These are phyloP conservation scores for Cercophora sp. DNA, from an alignment of 495 filamentous ascomycete species.

Conservation along the genomic window DNA sequence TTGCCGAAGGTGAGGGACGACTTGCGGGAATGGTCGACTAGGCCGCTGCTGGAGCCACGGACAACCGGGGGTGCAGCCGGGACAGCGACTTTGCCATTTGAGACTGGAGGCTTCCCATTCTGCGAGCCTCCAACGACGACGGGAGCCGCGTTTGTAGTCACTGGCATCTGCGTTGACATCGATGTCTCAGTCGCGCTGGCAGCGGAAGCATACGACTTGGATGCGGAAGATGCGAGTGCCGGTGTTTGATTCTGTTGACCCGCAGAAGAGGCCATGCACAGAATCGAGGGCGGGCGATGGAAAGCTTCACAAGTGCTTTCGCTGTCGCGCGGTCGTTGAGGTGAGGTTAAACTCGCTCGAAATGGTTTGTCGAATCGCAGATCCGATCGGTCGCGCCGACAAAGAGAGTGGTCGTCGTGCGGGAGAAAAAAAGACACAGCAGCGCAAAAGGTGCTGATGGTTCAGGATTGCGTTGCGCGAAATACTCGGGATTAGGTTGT, in stretches of 20 bases:
- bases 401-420: slow-evolving; percentile 20
- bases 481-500: slow-evolving; percentile 20
- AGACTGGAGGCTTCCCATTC: slow-evolving; percentile 74
- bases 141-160: slow-evolving; percentile 55
- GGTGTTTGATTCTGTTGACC: slow-evolving; percentile 49
- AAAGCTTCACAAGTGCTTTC: slow-evolving; percentile 25
- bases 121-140: slow-evolving; percentile 68
- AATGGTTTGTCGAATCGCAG: slow-evolving; percentile 31
- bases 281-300: slow-evolving; percentile 45
- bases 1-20: slow-evolving; percentile 84
- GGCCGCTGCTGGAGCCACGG: slow-evolving; percentile 55
- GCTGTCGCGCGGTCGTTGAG: slow-evolving; percentile 16
- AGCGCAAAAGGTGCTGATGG: slow-evolving; percentile 7
- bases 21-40: slow-evolving; percentile 71
- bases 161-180: slow-evolving; percentile 60
- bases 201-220: slow-evolving; percentile 69
- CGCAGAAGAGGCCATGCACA: slow-evolving; percentile 50
- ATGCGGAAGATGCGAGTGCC: slow-evolving; percentile 56
- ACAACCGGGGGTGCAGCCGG: slow-evolving; percentile 49
- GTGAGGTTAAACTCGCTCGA: slow-evolving; percentile 11
- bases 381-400: slow-evolving; percentile 28
- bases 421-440: slow-evolving; percentile 1
- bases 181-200: slow-evolving; percentile 74
- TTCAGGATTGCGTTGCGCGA: slow-evolving; percentile 2
- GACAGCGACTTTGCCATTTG: slow-evolving; percentile 80